These are phyloP conservation scores for Arthrinium phaeospermum DNA, from an alignment of 2,329 filamentous ascomycete genomes.

Conservation along the genomic window DNA sequence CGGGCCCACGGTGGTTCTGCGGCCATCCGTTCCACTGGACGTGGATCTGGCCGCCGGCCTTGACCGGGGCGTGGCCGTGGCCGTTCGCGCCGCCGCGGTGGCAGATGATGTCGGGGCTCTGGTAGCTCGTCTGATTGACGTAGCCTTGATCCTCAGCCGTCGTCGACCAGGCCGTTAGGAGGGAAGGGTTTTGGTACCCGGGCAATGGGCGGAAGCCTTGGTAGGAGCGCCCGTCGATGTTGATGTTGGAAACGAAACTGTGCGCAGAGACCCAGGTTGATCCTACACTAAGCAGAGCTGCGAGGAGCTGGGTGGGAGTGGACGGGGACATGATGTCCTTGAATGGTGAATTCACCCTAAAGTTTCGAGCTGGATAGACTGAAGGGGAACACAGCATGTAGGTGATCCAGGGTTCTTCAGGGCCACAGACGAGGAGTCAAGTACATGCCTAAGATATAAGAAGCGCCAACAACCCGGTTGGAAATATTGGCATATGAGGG, in stretches of 20 bases:
- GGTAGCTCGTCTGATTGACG: constrained; percentile 44
- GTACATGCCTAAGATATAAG: neutral
- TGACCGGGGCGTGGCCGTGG: constrained; percentile 39
- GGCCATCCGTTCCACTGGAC: constrained; percentile 48
- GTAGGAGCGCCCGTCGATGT: constrained; percentile 34
- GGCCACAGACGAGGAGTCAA: neutral
- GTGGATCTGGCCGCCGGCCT: constrained; percentile 43
- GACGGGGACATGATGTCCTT: neutral
- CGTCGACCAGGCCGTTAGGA: constrained; percentile 38
- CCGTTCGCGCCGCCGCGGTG: constrained; percentile 41
- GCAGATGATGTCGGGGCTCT: constrained; percentile 45
- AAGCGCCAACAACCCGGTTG: constrained; percentile 1
- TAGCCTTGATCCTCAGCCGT: constrained; percentile 46
- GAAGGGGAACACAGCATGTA: neutral
- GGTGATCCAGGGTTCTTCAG: neutral
- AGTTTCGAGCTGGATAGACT: neutral
- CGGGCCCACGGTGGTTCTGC: constrained; percentile 44
- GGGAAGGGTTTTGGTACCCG: constrained; percentile 26
- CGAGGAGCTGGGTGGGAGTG: constrained; percentile 6
- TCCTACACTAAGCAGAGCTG: constrained; percentile 21
- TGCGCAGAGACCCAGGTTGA: constrained; percentile 28
- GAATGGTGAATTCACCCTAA: too few relatives aligned
- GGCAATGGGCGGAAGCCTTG: constrained; percentile 33
- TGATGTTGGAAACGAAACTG: constrained; percentile 37
- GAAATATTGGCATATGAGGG: neutral